phyloP scores from a whole-genome alignment of 441 rosid species.

The Erodium texanum region DNA sequence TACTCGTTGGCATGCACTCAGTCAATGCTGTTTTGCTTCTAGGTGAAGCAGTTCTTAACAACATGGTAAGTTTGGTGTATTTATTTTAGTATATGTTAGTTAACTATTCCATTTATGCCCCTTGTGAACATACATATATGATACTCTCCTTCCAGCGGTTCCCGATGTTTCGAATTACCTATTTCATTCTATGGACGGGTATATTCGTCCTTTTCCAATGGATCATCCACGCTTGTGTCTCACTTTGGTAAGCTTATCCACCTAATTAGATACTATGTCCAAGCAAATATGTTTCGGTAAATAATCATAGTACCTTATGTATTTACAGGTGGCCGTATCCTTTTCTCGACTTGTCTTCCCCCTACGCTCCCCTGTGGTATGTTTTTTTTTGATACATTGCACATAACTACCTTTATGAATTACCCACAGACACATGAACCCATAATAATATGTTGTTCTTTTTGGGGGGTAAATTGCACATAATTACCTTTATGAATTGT shows the following conservation, averaged over 20 bases:
- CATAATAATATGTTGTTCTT: too few species aligned
- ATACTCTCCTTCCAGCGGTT: conserved; percentile 44
- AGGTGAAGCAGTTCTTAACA: conserved; percentile 55
- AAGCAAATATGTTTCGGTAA: conserved; percentile 2
- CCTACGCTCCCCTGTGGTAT: conserved; percentile 76
- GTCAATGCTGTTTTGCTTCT: conserved; percentile 60
- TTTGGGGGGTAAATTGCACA: too few species aligned
- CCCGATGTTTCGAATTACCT: conserved; percentile 65
- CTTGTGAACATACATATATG: background rate
- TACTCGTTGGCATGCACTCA: conserved; percentile 63
- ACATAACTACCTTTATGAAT: too few species aligned
- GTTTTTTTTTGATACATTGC: conserved; percentile 7
- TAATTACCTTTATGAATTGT: too few species aligned
- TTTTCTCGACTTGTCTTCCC: conserved; percentile 66
- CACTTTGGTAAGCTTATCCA: conserved; percentile 39
- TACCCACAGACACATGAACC: too few species aligned
- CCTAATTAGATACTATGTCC: background rate
- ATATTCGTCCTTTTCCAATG: conserved; percentile 64
- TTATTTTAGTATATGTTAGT: conserved; percentile 7
- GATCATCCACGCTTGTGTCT: conserved; percentile 73
- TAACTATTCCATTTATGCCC: background rate
- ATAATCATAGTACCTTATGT: conserved; percentile 9
- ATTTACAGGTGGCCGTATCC: conserved; percentile 88
- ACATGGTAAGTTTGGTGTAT: conserved; percentile 37
- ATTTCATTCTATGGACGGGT: conserved; percentile 61